Evolutionary conservation across 2,329 filamentous ascomycete genomes (phyloP), one percentile per base, ranked within the genome.

Genomic region (Gaeumannomyces tritici): DNA sequence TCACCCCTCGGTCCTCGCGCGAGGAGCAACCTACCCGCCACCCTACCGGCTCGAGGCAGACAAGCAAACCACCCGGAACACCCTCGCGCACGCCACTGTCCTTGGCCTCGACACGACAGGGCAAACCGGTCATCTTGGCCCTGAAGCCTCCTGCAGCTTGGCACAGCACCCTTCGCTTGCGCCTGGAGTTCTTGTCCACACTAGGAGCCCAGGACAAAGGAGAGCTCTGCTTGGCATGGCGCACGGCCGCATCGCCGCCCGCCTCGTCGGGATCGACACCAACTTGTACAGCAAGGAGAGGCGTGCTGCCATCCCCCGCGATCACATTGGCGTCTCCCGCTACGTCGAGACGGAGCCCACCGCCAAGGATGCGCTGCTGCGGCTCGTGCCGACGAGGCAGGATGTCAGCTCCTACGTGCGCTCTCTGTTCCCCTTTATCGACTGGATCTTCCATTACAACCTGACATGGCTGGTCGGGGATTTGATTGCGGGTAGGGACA

Each of bases 391-490:
- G 0, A 80, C 79, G 0, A 73, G 78, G 9, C 66, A 71, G 1
- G 82, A 89, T 42, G 62, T 88, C 4, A 59, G 73, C 6, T 68
- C 76, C 3, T 99, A 97, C 71, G 62, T 87, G 63, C 76, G 79
- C 66, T 89, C 84, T 15, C 77, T 98, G 1, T 96, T 99, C 68
- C 95, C 95, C 0, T 98, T 97, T 72, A 73, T 89, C 7, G 80
- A 85, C n/a, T 99, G 95, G 95, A 93, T 98, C 63, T 75, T 79
- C 13, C 85, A 87, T 68, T 99, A 99, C 78, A 99, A 99, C 72
- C 15, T 87, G 4, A 87, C 92, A 77, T 99, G 95, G 95, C 76
- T 97, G 9, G 74, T 86, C 21, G 95, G 95, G 69, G 95, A 99
- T 76, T 75, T 98, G 57, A 87, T 98, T 63, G 93, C 95, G 64